A percentile compares a stretch with the other conserved stretches of the same genome.
Conservation (phyloP, 495 filamentous ascomycete species). For the Penicillium cataractarum region DNA sequence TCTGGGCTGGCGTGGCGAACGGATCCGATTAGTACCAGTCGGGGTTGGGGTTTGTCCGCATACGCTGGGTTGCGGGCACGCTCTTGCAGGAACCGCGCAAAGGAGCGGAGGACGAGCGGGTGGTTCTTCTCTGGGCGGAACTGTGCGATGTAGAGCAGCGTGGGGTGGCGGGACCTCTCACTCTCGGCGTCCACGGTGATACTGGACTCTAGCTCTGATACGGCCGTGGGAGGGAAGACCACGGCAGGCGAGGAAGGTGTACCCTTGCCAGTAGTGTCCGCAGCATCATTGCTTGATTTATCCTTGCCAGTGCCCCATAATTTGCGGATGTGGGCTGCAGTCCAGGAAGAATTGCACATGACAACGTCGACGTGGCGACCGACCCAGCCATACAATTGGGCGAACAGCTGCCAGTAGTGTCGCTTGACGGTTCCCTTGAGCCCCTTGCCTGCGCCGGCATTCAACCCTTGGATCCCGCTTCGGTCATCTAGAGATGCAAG, state of each 20-base stretch:
- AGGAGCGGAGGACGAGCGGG: conserved; percentile 77
- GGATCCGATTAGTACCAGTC: conserved; percentile 81
- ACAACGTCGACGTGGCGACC: conserved; percentile 84
- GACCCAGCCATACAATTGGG: conserved; percentile 75
- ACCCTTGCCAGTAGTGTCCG: conserved; percentile 37
- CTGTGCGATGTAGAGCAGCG: conserved; percentile 90
- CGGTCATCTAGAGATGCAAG: conserved; percentile 74
- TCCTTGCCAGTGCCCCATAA: conserved; percentile 67
- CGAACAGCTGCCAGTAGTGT: conserved; percentile 85
- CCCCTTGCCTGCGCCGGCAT: conserved; percentile 78
- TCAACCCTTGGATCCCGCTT: conserved; percentile 71
- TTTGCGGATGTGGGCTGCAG: conserved; percentile 75
- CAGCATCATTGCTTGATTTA: conserved; percentile 26
- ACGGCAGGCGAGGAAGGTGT: conserved; percentile 51
- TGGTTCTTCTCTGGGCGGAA: conserved; percentile 98
- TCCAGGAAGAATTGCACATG: conserved; percentile 98
- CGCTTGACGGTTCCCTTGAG: conserved; percentile 67
- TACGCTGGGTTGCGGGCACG: conserved; percentile 51
- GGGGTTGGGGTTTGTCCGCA: conserved; percentile 34
- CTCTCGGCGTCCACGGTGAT: conserved; percentile 68
- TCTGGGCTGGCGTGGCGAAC: conserved; percentile 80
- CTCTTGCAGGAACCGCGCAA: conserved; percentile 67
- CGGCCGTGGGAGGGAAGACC: conserved; percentile 90
- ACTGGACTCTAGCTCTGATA: conserved; percentile 72
- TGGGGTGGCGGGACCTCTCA: conserved; percentile 66